phyloP scores from a whole-genome alignment of 1,284 basidiomycete genomes.

The Apiotrichum veenhuisii region DNA sequence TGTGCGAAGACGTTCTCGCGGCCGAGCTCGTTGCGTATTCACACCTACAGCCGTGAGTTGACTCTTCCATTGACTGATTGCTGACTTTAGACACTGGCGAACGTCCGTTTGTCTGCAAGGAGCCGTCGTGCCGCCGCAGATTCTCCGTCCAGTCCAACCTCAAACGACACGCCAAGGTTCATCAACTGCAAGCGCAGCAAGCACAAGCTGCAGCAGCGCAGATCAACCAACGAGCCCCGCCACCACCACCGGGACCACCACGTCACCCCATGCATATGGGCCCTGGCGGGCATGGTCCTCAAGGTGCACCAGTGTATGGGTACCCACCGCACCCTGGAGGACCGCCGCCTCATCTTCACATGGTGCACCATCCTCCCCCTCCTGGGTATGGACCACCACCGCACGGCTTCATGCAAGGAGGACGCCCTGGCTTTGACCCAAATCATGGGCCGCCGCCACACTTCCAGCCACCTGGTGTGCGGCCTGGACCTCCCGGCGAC shows the following conservation, averaged over 20 bases:
- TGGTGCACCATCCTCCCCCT: slow-evolving; percentile 7
- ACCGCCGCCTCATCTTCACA: slow-evolving; percentile 12
- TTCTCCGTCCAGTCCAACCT: slow-evolving; percentile 49
- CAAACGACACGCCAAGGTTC: slow-evolving; percentile 46
- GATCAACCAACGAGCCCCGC: neutral
- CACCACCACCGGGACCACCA: neutral
- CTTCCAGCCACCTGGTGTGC: slow-evolving; percentile 3
- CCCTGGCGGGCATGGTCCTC: neutral
- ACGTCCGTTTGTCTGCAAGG: slow-evolving; percentile 42
- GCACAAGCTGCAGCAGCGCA: slow-evolving; percentile 9
- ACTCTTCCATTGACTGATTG: neutral
- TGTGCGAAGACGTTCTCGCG: slow-evolving; percentile 46
- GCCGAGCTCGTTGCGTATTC: slow-evolving; percentile 43
- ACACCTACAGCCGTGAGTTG: slow-evolving; percentile 46
- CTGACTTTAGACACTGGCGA: slow-evolving; percentile 43
- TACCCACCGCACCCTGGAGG: slow-evolving; percentile 3
- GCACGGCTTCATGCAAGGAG: slow-evolving; percentile 6
- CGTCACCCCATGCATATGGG: slow-evolving; percentile 8
- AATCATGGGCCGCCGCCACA: slow-evolving; percentile 9
- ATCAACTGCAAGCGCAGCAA: slow-evolving; percentile 28
- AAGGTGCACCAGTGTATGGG: slow-evolving; percentile 1
- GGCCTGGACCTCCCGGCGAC: slow-evolving; percentile 3
- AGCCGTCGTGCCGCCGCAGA: slow-evolving; percentile 37
- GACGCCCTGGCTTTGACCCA: slow-evolving; percentile 6
- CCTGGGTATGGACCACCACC: slow-evolving; percentile 9